Evolutionary conservation across 2,329 filamentous ascomycete species (phyloP).

Genomic region (Corinectria fuckeliana): DNA sequence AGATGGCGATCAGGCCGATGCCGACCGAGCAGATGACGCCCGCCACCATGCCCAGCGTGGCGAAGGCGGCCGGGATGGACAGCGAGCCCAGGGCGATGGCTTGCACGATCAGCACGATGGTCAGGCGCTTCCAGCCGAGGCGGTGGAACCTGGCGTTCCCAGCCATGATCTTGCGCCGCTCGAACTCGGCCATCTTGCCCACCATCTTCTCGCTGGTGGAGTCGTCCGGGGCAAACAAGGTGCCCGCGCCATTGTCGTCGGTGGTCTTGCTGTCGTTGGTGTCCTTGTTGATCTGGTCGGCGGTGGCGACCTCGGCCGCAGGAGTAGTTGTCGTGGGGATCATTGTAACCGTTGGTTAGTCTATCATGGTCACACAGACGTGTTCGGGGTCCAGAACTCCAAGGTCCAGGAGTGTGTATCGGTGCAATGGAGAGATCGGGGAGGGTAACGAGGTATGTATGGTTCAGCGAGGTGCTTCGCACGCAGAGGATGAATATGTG

Average conservation of each 20-base stretch:
- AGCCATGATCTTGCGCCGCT: constrained; percentile 25
- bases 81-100: constrained; percentile 29
- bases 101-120: constrained; percentile 27
- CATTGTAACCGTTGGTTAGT: constrained; percentile 19
- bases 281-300: constrained; percentile 5
- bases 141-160: constrained; percentile 28
- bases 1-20: constrained; percentile 47
- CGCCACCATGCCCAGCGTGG: constrained; percentile 35
- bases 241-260: neutral
- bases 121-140: constrained; percentile 29
- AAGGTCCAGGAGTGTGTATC: neutral
- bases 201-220: constrained; percentile 21
- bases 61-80: constrained; percentile 28
- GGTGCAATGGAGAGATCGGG: neutral
- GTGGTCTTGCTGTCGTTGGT: neutral
- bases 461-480: neutral
- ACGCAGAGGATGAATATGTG: neutral
- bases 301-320: constrained; percentile 13
- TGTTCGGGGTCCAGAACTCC: constrained; percentile 9
- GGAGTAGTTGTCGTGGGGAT: constrained; percentile 15
- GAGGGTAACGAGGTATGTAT: neutral
- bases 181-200: constrained; percentile 26
- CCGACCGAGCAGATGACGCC: constrained; percentile 44
- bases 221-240: constrained; percentile 4
- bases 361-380: constrained; percentile 22